Evolutionary conservation across 2,329 filamentous ascomycete genomes (phyloP).

Genomic region (Aspergillus pseudoviridinutans): DNA sequence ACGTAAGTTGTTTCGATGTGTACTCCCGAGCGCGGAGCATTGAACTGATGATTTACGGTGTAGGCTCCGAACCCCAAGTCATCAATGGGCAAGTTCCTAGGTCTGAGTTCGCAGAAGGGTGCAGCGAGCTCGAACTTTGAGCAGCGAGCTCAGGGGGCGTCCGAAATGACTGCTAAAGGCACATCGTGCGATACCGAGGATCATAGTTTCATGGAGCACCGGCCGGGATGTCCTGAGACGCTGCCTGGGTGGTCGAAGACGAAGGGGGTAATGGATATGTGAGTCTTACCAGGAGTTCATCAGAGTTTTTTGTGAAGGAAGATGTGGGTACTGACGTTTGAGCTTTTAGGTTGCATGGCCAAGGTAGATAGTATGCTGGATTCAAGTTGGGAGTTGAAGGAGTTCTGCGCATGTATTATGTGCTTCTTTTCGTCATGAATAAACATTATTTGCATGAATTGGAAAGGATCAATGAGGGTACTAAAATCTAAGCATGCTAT

Average conservation of each 20-base stretch:
- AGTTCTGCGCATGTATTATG: neutral
- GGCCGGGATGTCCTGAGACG: slow-evolving; percentile 24
- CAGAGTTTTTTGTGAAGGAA: neutral
- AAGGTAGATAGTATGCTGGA: slow-evolving; percentile 1
- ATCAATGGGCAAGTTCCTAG: slow-evolving; percentile 25
- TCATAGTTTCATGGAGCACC: slow-evolving; percentile 27
- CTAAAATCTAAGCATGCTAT: neutral
- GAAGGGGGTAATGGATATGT: slow-evolving; percentile 17
- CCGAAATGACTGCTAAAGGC: slow-evolving; percentile 8
- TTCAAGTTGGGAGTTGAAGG: neutral
- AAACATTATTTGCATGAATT: neutral
- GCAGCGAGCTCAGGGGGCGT: slow-evolving; percentile 9
- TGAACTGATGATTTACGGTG: neutral
- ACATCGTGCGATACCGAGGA: slow-evolving; percentile 27
- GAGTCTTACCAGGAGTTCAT: neutral
- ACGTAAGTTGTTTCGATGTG: slow-evolving; percentile 14
- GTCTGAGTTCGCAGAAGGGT: slow-evolving; percentile 25
- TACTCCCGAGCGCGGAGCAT: neutral
- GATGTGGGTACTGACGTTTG: neutral
- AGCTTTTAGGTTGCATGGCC: neutral
- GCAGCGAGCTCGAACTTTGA: slow-evolving; percentile 19
- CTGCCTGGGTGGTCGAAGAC: slow-evolving; percentile 28
- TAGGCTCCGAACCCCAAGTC: slow-evolving; percentile 20
- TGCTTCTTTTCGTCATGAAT: neutral
- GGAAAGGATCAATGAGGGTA: neutral